A percentile compares a stretch with the other conserved stretches of the same genome.
Evolutionary conservation across 2,329 filamentous ascomycete species (phyloP).

Genomic region (Trichoderma sp.): DNA sequence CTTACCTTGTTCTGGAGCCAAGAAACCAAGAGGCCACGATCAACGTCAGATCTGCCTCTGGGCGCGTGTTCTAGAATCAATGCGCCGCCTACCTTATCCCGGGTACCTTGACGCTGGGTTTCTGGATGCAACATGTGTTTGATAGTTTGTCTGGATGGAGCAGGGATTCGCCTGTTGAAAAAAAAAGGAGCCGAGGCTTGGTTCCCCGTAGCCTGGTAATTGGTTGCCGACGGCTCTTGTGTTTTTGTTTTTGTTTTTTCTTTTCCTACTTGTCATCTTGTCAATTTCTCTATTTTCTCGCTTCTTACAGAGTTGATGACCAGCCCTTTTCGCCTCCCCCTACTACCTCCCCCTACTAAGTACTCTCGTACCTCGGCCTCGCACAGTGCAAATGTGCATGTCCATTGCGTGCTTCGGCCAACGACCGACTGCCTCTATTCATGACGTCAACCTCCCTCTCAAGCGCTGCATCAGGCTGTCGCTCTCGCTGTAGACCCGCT

Average conservation of each 20-base stretch:
- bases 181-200: neutral
- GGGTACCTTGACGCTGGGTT: neutral
- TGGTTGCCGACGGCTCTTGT: neutral
- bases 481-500: neutral
- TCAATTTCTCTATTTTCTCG: neutral
- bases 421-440: slow-evolving; percentile 8
- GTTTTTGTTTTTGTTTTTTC: neutral
- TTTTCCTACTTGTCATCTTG: neutral
- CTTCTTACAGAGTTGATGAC: neutral
- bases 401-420: slow-evolving; percentile 11
- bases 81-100: neutral
- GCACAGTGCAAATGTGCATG: neutral
- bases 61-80: neutral
- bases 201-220: neutral
- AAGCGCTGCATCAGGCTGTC: neutral
- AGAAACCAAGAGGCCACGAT: slow-evolving; percentile 13
- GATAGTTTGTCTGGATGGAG: neutral
- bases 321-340: neutral
- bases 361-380: neutral
- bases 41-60: slow-evolving; percentile 4
- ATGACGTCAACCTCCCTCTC: slow-evolving; percentile 5
- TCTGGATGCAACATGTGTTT: neutral
- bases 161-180: neutral
- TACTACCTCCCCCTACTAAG: neutral
- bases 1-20: neutral